Evolutionary conservation across 1,139 yeast species (phyloP), one percentile per base, ranked within the genome.

Genomic region (Geotrichum cucujoidarum): DNA sequence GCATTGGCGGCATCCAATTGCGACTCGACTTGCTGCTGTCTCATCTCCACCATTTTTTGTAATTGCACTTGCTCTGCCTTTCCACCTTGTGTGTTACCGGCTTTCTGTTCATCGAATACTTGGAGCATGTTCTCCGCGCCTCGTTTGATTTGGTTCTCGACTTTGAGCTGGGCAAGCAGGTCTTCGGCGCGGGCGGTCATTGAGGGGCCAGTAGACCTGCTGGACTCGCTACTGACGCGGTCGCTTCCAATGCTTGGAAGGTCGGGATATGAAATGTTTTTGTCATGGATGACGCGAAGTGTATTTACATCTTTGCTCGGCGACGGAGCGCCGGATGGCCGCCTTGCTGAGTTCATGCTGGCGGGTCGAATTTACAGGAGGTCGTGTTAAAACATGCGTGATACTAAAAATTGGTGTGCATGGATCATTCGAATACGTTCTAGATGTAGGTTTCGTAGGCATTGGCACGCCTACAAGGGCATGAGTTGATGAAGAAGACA

Each of bases 41-140:
- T 54, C n/a, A 57, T 58, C 24, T 59, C 63, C 41, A 56, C 58
- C 5, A 57, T 57, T 18, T 57, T 61, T 36, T 57, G 47, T 36
- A 43, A 17, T 17, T 57, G 47, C 33, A 40, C 16, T 17, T 35
- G 45, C 4, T 40, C 46, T 16, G 40, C 40, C 10, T 31, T 41
- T 21, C 14, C 27, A 2, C 13, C 24, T 16, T 35, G 38, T 13
- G 46, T 32, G 24, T 41, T 45, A 20, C 48, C 50, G 8, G 27
- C 27, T 13, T 42, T 43, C 25, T 45, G 48, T 39, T 49, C 49
- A 29, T 55, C 60, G 30, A 60, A 48, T 34, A 65, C 70, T 43
- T 66, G 69, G 16, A 70, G 58, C 55, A 70, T 55, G 40, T 67
- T 67, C 53, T 68, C 72, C 1, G 73, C 72, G 2, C 72, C 73